Conservation (phyloP, 345 rosid species). For the Brassica rapa region DNA sequence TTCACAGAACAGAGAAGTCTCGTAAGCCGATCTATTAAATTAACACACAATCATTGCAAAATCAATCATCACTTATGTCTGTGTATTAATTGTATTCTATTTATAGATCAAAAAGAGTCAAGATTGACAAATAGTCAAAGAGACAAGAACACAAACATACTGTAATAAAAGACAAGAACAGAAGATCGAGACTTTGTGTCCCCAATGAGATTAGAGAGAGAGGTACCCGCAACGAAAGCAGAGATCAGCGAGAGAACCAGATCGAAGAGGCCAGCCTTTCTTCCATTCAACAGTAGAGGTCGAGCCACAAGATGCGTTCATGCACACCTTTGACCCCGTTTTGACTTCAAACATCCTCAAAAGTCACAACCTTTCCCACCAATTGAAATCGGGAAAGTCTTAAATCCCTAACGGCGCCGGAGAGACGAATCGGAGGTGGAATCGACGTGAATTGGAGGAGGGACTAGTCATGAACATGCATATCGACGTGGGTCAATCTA, state of each 20-base stretch:
- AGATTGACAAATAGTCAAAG: neutral
- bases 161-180: conserved; percentile 4
- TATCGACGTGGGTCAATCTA: conserved; percentile 38
- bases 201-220: conserved; percentile 3
- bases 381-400: conserved; percentile 21
- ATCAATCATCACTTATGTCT: conserved; percentile 1
- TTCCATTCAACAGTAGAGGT: conserved; percentile 66
- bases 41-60: conserved; percentile 13
- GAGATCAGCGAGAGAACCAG: conserved; percentile 75
- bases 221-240: conserved; percentile 82
- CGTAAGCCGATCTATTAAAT: conserved; percentile 64
- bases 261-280: conserved; percentile 87
- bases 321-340: conserved; percentile 81
- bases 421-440: conserved; percentile 29
- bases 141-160: neutral
- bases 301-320: conserved; percentile 67
- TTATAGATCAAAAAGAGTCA: conserved; percentile 20
- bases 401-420: conserved; percentile 26
- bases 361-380: neutral
- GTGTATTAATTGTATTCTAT: conserved; percentile 1
- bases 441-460: conserved; percentile 39
- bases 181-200: conserved; percentile 17
- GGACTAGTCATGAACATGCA: conserved; percentile 39
- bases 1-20: conserved; percentile 63
- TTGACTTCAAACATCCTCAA: conserved; percentile 21